Conservation (phyloP, 169 alveolate species). For the Cryptosporidium sp. region DNA sequence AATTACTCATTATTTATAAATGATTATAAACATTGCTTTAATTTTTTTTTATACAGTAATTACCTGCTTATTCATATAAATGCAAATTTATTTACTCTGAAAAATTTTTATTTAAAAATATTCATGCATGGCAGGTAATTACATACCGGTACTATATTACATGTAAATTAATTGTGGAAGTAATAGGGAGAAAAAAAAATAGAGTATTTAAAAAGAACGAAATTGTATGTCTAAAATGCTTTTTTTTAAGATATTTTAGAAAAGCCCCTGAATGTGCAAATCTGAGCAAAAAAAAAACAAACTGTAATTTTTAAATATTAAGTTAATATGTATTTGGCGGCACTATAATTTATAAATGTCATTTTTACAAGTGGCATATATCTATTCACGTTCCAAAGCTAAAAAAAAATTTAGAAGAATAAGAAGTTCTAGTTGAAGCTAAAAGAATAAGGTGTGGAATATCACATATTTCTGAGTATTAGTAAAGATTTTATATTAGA, state of each 20-base stretch:
- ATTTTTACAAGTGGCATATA: not conserved
- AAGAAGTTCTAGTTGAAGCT: not conserved
- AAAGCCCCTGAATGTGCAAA: not conserved
- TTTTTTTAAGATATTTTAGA: not conserved
- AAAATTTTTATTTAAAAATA: not conserved
- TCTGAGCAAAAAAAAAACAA: too few relatives aligned
- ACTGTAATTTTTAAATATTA: not conserved
- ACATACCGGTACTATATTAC: not conserved
- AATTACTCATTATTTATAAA: not conserved
- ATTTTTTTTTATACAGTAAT: too few relatives aligned
- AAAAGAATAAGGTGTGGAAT: not conserved
- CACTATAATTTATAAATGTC: not conserved
- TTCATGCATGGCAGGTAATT: not conserved
- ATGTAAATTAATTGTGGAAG: not conserved
- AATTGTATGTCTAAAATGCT: not conserved
- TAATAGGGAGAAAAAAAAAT: not conserved
- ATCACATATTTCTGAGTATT: not conserved
- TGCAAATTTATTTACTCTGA: not conserved
- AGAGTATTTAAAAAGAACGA: not conserved
- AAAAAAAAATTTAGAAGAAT: not conserved
- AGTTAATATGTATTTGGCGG: not conserved
- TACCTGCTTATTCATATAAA: too few relatives aligned
- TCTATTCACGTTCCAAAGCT: not conserved
- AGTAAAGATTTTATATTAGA: not conserved
- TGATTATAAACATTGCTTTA: too few relatives aligned